A percentile compares a stretch with the other conserved stretches of the same genome.
These are phyloP conservation scores for Rhizopus arrhizus DNA, from an alignment of 371 early-diverging fungal genomes.

Conservation along the genomic window DNA sequence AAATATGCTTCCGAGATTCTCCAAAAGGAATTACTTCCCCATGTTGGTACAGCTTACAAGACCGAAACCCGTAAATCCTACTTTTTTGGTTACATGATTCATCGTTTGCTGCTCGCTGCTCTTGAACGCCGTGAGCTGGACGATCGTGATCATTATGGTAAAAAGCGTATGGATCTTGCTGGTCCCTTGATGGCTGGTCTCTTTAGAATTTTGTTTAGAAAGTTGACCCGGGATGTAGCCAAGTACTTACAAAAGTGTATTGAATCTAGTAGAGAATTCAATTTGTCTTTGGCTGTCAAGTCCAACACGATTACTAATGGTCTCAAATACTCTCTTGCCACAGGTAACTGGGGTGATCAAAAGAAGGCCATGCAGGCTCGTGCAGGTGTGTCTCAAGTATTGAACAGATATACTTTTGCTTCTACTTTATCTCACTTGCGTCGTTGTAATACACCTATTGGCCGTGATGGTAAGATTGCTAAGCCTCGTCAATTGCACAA, in stretches of 20 bases:
- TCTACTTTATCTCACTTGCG: slow-evolving; percentile 98
- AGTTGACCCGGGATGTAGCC: slow-evolving; percentile 93
- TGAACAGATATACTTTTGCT: slow-evolving; percentile 99
- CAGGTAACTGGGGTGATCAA: slow-evolving; percentile 99
- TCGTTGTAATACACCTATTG: slow-evolving; percentile 99
- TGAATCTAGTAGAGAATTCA: slow-evolving; percentile 91
- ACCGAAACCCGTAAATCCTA: slow-evolving; percentile 96
- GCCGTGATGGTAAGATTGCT: slow-evolving; percentile 98
- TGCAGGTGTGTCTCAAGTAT: slow-evolving; percentile 99
- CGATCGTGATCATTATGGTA: slow-evolving; percentile 99
- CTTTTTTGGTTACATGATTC: slow-evolving; percentile 99
- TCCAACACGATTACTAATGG: slow-evolving; percentile 95
- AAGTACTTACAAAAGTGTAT: slow-evolving; percentile 94
- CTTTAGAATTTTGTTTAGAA: slow-evolving; percentile 94
- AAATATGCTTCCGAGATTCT: slow-evolving; percentile 91
- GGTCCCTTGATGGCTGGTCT: slow-evolving; percentile 95
- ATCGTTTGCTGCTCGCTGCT: slow-evolving; percentile 91
- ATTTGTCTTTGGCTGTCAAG: slow-evolving; percentile 89
- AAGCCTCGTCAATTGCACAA: slow-evolving; percentile 99
- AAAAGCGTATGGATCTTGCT: slow-evolving; percentile 98
- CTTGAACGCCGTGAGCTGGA: slow-evolving; percentile 93
- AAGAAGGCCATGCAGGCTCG: slow-evolving; percentile 93
- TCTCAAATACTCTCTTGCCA: slow-evolving; percentile 96
- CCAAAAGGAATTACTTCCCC: slow-evolving; percentile 98
- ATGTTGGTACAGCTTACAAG: slow-evolving; percentile 91